Percentiles rank a stretch among this genome's conserved stretches.
These are phyloP conservation scores for Daldinia childiae DNA, from an alignment of 495 filamentous ascomycete species.

Conservation along the genomic window DNA sequence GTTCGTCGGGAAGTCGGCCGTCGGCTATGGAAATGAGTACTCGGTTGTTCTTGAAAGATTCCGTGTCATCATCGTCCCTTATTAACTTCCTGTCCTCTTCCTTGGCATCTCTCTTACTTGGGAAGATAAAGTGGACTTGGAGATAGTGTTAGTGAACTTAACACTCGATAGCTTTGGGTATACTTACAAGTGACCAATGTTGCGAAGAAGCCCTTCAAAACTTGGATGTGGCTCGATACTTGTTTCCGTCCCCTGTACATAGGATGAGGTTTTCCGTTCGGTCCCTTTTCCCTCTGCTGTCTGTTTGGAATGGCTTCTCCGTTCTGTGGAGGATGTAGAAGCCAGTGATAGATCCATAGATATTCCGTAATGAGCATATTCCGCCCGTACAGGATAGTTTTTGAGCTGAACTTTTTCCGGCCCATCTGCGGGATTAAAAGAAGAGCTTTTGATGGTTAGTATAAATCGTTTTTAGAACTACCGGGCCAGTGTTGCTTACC, in stretches of 20 bases:
- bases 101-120: conserved; percentile 44
- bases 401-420: conserved; percentile 76
- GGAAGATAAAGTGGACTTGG: conserved; percentile 60
- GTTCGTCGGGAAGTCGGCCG: conserved; percentile 55
- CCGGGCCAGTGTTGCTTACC: conserved; percentile 63
- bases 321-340: conserved; percentile 46
- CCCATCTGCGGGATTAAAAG: conserved; percentile 84
- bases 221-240: conserved; percentile 96
- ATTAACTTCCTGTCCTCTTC: conserved; percentile 44
- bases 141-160: conserved; percentile 4
- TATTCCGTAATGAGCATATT: conserved; percentile 92
- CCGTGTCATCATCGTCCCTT: conserved; percentile 54
- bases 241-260: conserved; percentile 72
- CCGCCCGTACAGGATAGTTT: conserved; percentile 78
- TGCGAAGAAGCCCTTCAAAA: conserved; percentile 84
- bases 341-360: conserved; percentile 67
- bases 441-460: conserved; percentile 67
- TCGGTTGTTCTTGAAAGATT: conserved; percentile 63
- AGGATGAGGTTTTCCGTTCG: conserved; percentile 41
- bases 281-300: conserved; percentile 63
- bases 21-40: conserved; percentile 62
- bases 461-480: not conserved
- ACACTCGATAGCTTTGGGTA: conserved; percentile 4
- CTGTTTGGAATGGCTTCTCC: conserved; percentile 64
- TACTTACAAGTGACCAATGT: conserved; percentile 46